Evolutionary conservation across 352 stramenopile species (phyloP).

Genomic region (Globisporangium mamillatum): DNA sequence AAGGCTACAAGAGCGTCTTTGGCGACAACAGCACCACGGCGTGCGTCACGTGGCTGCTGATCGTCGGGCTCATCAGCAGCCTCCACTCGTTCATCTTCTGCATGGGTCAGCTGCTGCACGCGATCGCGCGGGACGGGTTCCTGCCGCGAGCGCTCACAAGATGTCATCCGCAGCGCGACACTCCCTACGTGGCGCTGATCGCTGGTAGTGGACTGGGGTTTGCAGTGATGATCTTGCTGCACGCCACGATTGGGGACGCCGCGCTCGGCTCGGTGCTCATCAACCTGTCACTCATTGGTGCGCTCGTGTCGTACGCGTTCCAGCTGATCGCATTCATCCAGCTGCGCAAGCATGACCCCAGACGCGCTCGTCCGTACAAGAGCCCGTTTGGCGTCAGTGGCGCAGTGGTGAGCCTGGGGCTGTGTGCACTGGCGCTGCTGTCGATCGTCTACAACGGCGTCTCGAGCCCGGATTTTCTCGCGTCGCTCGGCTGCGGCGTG

Average conservation of each 20-base stretch:
- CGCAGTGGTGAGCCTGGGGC: constrained; percentile 35
- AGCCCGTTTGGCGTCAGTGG: constrained; percentile 53
- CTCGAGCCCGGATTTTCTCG: constrained; percentile 54
- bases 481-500: constrained; percentile 47
- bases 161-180: constrained; percentile 33
- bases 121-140: constrained; percentile 63
- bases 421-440: constrained; percentile 46
- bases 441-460: constrained; percentile 66
- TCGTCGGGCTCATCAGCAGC: constrained; percentile 56
- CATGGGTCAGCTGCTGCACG: constrained; percentile 66
- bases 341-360: constrained; percentile 47
- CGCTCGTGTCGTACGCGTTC: constrained; percentile 61
- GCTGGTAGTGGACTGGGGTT: constrained; percentile 41
- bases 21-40: constrained; percentile 62
- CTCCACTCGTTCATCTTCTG: constrained; percentile 82
- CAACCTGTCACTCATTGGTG: constrained; percentile 67
- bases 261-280: constrained; percentile 62
- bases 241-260: constrained; percentile 56
- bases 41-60: constrained; percentile 67
- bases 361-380: constrained; percentile 42
- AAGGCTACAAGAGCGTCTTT: constrained; percentile 66
- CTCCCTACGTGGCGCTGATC: constrained; percentile 55
- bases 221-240: constrained; percentile 40
- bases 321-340: constrained; percentile 57
- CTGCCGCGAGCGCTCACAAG: constrained; percentile 45